Evolutionary conservation across 2,329 filamentous ascomycete genomes (phyloP).

Genomic region (Hypomyces perniciosus): DNA sequence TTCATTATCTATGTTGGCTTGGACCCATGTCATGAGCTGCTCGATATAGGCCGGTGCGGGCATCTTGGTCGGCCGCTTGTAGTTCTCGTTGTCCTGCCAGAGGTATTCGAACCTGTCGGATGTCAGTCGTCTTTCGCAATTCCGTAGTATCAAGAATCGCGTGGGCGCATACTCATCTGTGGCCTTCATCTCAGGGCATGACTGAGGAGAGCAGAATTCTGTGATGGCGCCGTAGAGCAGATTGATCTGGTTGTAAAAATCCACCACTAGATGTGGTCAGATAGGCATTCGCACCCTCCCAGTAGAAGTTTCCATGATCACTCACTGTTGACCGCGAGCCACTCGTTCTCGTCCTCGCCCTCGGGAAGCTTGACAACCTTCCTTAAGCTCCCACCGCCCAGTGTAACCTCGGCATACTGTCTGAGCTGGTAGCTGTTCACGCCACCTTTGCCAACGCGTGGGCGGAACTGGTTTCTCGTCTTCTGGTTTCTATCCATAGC

Average conservation of each 20-base stretch:
- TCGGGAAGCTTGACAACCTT: conserved; percentile 97
- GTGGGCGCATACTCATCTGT: conserved; percentile 75
- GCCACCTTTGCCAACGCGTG: conserved; percentile 80
- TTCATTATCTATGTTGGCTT: conserved; percentile 92
- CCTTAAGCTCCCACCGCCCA: conserved; percentile 87
- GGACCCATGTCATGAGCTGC: conserved; percentile 95
- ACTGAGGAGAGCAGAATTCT: conserved; percentile 95
- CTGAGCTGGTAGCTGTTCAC: conserved; percentile 85
- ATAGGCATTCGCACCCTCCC: neutral
- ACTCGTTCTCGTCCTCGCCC: conserved; percentile 95
- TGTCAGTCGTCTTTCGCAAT: neutral
- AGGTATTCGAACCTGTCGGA: conserved; percentile 82
- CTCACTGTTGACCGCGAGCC: conserved; percentile 94
- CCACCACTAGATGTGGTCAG: conserved; percentile 63
- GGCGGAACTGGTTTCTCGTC: conserved; percentile 85
- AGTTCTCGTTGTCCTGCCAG: conserved; percentile 94
- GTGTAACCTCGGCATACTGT: conserved; percentile 95
- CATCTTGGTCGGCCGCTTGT: conserved; percentile 96
- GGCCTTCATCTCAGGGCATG: conserved; percentile 99
- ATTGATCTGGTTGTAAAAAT: conserved; percentile 99
- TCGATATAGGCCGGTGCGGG: conserved; percentile 95
- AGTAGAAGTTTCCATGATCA: neutral
- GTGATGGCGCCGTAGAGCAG: conserved; percentile 97
- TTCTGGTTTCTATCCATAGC: conserved; percentile 64
- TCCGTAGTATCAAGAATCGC: neutral